Base-by-base conservation (phyloP, 345 rosid genomes). In the Populus nigra region DNA sequence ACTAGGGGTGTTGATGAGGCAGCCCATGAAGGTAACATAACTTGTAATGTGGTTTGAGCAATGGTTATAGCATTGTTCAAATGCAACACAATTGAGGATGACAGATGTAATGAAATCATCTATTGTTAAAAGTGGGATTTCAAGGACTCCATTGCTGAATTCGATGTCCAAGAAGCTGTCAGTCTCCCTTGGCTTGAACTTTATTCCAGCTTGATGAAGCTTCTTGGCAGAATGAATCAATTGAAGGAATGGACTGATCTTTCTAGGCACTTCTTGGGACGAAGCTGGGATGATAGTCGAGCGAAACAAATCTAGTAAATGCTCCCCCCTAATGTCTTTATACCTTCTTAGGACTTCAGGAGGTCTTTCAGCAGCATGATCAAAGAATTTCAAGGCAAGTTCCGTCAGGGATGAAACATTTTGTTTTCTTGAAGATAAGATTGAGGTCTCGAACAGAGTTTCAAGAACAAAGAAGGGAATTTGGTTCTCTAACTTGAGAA, bases 401-500 rank as follows among this genome's bases (percentile, higher is more conserved):
- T 82, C 77, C 8, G 78, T 80, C 27, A 90, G 77, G 23, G 83
- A 67, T n/a, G 73, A 77, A 45, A 36, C 18, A 20, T 35, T n/a
- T 22, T 43, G 73, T 5, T 18, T 74, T 10, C 27, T 45, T 15
- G 79, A 41, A 47, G 53, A 71, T 62, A 67, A 73, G 1, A 73
- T 73, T 0, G 82, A 81, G 22, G 80, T 75, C 15, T 82, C 77
- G 7, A 75, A 89, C 9, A 89, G 77, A 41, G 82, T 25, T 31
- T 83, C 71, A 74, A 91, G 90, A 4, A 33, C 35, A 33, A 33
- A 33, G 5, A 33, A 33, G 5, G 35, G 35, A 33, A 4, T 33
- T 33, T 91, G 92, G 41, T 91, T 91, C 83, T 91, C 94, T 2
- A 91, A 73, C 69, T 79, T 79, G 15, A 91, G 87, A 36, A 91